A percentile compares a stretch with the other conserved stretches of the same genome.
These are phyloP conservation scores for Volvox carteri DNA, from an alignment of 163 green algal species.

Conservation along the genomic window DNA sequence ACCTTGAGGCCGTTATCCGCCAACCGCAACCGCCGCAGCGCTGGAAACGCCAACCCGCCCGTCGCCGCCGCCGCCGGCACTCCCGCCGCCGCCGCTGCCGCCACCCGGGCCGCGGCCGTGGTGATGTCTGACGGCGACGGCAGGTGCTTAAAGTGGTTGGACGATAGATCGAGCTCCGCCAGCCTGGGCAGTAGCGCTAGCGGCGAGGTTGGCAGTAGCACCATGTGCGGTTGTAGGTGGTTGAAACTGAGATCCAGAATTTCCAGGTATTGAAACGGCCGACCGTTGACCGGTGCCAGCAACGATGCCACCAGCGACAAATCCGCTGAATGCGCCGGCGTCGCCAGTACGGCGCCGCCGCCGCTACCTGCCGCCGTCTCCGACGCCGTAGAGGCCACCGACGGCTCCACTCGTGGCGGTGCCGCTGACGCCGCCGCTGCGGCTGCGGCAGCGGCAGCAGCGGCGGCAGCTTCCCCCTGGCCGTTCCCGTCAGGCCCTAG, in stretches of 20 bases:
- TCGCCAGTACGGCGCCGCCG: background rate
- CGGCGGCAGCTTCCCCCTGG: too few species aligned
- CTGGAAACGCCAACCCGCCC: conserved; percentile 19
- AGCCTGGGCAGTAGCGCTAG: conserved; percentile 43
- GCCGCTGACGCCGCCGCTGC: background rate
- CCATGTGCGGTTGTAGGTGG: conserved; percentile 22
- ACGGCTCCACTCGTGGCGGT: conserved; percentile 35
- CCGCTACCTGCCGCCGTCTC: background rate
- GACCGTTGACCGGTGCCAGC: background rate
- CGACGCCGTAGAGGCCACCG: background rate
- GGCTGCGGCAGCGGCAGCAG: background rate
- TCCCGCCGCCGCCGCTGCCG: background rate
- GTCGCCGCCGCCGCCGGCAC: background rate
- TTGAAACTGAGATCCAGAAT: conserved; percentile 46
- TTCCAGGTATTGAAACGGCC: conserved; percentile 28
- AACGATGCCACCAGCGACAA: background rate
- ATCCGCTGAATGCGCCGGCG: background rate
- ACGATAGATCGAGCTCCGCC: conserved; percentile 38
- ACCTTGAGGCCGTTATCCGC: conserved; percentile 48
- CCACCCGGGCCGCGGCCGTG: conserved; percentile 16
- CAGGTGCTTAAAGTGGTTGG: conserved; percentile 36
- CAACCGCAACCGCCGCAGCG: conserved; percentile 40
- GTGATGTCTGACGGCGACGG: conserved; percentile 26
- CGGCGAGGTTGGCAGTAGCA: conserved; percentile 33
- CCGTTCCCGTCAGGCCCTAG: background rate